A percentile compares a stretch with the other conserved stretches of the same genome.
These are phyloP conservation scores for Vanrija sp. DNA, from an alignment of 1,284 basidiomycete species.

Conservation along the genomic window DNA sequence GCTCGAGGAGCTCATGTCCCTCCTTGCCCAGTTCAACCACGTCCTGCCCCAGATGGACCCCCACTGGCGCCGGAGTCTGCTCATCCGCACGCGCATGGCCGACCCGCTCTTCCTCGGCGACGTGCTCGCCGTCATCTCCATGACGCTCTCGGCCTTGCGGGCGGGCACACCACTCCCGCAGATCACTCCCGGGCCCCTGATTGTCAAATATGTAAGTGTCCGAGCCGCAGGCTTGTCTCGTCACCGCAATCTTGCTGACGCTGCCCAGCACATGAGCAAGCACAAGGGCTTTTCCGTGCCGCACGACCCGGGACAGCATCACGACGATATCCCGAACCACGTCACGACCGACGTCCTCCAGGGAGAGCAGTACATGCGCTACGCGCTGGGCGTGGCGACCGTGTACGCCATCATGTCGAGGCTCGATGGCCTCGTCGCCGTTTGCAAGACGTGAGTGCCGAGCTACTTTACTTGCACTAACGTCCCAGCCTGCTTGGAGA, in stretches of 20 bases:
- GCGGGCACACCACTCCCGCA: slow-evolving; percentile 74
- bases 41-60: slow-evolving; percentile 43
- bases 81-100: slow-evolving; percentile 67
- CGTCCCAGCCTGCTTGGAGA: slow-evolving; percentile 38
- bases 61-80: slow-evolving; percentile 67
- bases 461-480: not conserved
- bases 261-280: slow-evolving; percentile 28
- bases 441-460: slow-evolving; percentile 40
- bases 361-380: slow-evolving; percentile 45
- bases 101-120: slow-evolving; percentile 81
- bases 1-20: slow-evolving; percentile 40
- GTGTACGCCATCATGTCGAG: slow-evolving; percentile 42
- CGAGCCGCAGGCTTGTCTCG: not conserved
- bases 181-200: slow-evolving; percentile 75
- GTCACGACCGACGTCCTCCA: slow-evolving; percentile 46
- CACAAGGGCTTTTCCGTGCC: slow-evolving; percentile 37
- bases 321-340: slow-evolving; percentile 36
- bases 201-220: slow-evolving; percentile 64
- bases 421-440: slow-evolving; percentile 42
- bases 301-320: slow-evolving; percentile 17
- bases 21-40: slow-evolving; percentile 47
- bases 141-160: slow-evolving; percentile 57
- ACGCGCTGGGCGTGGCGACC: slow-evolving; percentile 45
- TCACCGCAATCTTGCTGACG: too few relatives aligned
- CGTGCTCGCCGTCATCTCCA: slow-evolving; percentile 69